phyloP scores from a whole-genome alignment of 1,284 basidiomycete species.

The Irpex sp. region DNA sequence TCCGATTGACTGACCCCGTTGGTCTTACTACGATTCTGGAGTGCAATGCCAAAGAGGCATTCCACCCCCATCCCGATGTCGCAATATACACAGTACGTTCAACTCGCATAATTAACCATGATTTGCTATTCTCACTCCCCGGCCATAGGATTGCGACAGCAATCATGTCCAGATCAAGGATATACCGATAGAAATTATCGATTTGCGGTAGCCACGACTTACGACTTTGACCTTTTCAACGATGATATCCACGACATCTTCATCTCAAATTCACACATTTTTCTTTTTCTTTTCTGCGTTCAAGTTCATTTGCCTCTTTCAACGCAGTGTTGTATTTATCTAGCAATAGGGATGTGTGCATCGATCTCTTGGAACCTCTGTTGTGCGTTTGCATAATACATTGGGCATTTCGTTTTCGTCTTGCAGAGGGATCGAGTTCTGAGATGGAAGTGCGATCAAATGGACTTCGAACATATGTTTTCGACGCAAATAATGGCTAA shows the following conservation, averaged over 20 bases:
- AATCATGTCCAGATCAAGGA: constrained; percentile 79
- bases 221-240: background rate
- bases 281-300: background rate
- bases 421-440: no score
- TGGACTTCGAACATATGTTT: no score
- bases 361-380: background rate
- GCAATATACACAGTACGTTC: constrained; percentile 76
- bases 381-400: background rate
- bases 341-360: background rate
- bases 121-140: background rate
- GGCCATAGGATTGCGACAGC: constrained; percentile 65
- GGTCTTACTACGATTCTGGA: constrained; percentile 69
- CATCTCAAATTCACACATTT: background rate
- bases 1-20: constrained; percentile 82
- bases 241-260: background rate
- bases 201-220: constrained; percentile 45
- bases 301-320: background rate
- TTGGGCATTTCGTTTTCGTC: background rate
- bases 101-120: background rate
- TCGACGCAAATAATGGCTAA: no score
- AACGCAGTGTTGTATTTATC: constrained; percentile 1
- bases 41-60: constrained; percentile 70
- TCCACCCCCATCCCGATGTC: constrained; percentile 79
- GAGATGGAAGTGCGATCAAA: no score
- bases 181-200: constrained; percentile 66